Evolutionary conservation across 768 basidiomycete species (phyloP).

Genomic region (Psilocybe subaeruginosa): DNA sequence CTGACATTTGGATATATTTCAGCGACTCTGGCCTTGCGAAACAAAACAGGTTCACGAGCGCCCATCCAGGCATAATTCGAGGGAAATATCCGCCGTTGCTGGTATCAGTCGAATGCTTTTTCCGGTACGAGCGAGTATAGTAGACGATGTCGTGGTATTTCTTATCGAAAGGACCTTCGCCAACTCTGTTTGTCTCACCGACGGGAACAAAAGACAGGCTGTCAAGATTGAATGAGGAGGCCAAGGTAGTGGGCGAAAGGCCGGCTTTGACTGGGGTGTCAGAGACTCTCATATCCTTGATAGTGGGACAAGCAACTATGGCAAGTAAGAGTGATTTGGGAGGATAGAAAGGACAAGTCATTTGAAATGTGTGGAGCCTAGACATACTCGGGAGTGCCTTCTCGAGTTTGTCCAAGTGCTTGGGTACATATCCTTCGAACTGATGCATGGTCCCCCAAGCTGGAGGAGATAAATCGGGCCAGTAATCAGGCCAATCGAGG

Average conservation of each 20-base stretch:
- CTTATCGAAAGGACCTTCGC: slow-evolving; percentile 42
- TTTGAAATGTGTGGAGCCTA: slow-evolving; percentile 34
- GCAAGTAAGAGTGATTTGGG: slow-evolving; percentile 39
- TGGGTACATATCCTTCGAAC: slow-evolving; percentile 36
- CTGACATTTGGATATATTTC: slow-evolving; percentile 40
- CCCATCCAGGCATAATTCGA: slow-evolving; percentile 9
- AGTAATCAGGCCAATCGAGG: slow-evolving; percentile 47
- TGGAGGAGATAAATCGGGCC: slow-evolving; percentile 43
- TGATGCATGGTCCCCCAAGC: slow-evolving; percentile 40
- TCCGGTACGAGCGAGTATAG: slow-evolving; percentile 41
- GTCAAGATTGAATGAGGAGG: slow-evolving; percentile 33
- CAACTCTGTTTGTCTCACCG: slow-evolving; percentile 41
- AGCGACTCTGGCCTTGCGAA: slow-evolving; percentile 32
- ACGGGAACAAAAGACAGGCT: slow-evolving; percentile 39
- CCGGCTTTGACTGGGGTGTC: slow-evolving; percentile 43
- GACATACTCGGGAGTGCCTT: slow-evolving; percentile 39
- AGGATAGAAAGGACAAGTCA: slow-evolving; percentile 43
- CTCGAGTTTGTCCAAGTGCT: slow-evolving; percentile 40
- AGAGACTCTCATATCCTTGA: slow-evolving; percentile 38
- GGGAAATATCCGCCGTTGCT: slow-evolving; percentile 33
- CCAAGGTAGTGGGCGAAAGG: slow-evolving; percentile 31
- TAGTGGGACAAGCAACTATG: slow-evolving; percentile 34
- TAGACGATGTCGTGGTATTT: slow-evolving; percentile 38
- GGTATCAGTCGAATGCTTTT: slow-evolving; percentile 32
- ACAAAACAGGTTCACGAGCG: slow-evolving; percentile 28